A percentile compares a stretch with the other conserved stretches of the same genome.
Conservation (phyloP, 2,329 filamentous ascomycete genomes). For the Nothopassalora personata region DNA sequence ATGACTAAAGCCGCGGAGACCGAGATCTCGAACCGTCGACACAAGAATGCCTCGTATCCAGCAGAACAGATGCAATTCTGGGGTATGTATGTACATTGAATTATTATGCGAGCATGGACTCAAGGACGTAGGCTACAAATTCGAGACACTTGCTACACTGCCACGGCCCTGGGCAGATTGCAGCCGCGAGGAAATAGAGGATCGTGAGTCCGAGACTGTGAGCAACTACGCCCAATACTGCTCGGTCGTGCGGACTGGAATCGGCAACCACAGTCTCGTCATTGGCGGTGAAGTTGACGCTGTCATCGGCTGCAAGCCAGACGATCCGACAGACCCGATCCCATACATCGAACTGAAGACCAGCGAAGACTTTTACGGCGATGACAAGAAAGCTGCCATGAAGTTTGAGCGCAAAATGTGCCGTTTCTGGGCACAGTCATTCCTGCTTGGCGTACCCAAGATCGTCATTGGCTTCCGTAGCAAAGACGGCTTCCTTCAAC, state of each 20-base stretch:
- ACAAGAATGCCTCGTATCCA: conserved; percentile 43
- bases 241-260: conserved; percentile 82
- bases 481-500: conserved; percentile 63
- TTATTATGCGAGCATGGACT: not conserved
- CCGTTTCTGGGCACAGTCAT: conserved; percentile 96
- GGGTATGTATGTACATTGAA: conserved; percentile 51
- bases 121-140: conserved; percentile 73
- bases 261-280: conserved; percentile 69
- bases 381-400: conserved; percentile 60
- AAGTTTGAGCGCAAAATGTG: conserved; percentile 80
- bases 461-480: conserved; percentile 87
- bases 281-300: conserved; percentile 90
- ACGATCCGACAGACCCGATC: conserved; percentile 57
- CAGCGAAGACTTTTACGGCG: conserved; percentile 38
- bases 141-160: conserved; percentile 78
- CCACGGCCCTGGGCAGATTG: conserved; percentile 68
- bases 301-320: conserved; percentile 81
- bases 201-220: conserved; percentile 63
- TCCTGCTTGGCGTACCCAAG: conserved; percentile 84
- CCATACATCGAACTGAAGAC: conserved; percentile 98
- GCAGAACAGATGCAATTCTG: conserved; percentile 87
- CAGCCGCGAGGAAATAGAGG: conserved; percentile 71
- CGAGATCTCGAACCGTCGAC: conserved; percentile 38
- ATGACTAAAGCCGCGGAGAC: conserved; percentile 61
- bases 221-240: conserved; percentile 95